These are phyloP conservation scores for Fusarium odoratissimum DNA, from an alignment of 2,329 filamentous ascomycete genomes.

Conservation along the genomic window DNA sequence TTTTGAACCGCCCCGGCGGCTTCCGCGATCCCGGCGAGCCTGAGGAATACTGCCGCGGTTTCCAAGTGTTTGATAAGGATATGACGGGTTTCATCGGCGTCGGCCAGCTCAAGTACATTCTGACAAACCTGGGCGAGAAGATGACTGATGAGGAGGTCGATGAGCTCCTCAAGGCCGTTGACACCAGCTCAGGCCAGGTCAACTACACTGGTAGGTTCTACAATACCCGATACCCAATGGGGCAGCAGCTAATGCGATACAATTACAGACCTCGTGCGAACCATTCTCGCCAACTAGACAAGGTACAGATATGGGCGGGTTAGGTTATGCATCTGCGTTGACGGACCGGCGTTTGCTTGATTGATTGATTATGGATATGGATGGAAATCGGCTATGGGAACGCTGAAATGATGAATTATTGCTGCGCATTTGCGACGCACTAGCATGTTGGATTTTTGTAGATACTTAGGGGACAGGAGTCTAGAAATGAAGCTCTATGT, in stretches of 20 bases:
- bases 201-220: conserved; percentile 84
- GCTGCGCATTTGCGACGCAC: conserved; percentile 34
- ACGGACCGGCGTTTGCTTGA: conserved; percentile 49
- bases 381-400: conserved; percentile 39
- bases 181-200: conserved; percentile 95
- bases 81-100: conserved; percentile 98
- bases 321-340: conserved; percentile 50
- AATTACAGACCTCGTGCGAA: conserved; percentile 79
- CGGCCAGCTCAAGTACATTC: conserved; percentile 95
- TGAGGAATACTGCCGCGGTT: conserved; percentile 97
- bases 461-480: conserved; percentile 42
- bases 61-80: conserved; percentile 99
- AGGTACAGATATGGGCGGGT: conserved; percentile 28
- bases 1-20: conserved; percentile 96
- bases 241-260: background rate
- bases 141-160: conserved; percentile 99
- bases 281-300: conserved; percentile 83
- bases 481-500: conserved; percentile 36
- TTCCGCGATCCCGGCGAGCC: conserved; percentile 99
- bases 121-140: conserved; percentile 98
- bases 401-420: conserved; percentile 44
- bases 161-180: conserved; percentile 97
- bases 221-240: background rate
- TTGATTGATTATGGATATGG: conserved; percentile 47
- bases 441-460: conserved; percentile 45